A percentile compares a stretch with the other conserved stretches of the same genome.
Evolutionary conservation across 2,329 filamentous ascomycete genomes (phyloP).

Genomic region (Colletotrichum sublineola): DNA sequence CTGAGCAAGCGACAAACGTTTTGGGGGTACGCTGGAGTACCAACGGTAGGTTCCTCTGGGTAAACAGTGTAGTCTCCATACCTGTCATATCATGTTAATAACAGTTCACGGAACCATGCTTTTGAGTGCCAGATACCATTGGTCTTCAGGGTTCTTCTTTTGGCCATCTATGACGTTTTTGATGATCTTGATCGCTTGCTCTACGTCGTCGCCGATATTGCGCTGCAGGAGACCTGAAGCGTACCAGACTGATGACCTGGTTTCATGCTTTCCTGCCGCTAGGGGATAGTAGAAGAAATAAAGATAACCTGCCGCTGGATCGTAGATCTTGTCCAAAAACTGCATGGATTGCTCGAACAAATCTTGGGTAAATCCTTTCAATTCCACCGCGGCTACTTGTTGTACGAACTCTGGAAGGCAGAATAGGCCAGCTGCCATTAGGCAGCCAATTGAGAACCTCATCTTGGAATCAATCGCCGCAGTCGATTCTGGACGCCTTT

Average conservation of each 20-base stretch:
- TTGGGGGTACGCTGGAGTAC: constrained; percentile 61
- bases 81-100: background rate
- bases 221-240: constrained; percentile 68
- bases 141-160: constrained; percentile 62
- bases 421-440: background rate
- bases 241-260: constrained; percentile 70
- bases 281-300: constrained; percentile 59
- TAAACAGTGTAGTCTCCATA: constrained; percentile 60
- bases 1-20: background rate
- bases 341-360: constrained; percentile 64
- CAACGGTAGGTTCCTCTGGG: constrained; percentile 70
- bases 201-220: constrained; percentile 62
- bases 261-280: constrained; percentile 66
- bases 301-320: constrained; percentile 63
- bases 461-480: background rate
- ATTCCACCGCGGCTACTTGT: constrained; percentile 7
- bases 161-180: constrained; percentile 65
- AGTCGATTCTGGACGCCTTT: background rate
- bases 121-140: constrained; percentile 50
- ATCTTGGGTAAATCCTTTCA: constrained; percentile 49
- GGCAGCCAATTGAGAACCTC: background rate
- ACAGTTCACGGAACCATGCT: constrained; percentile 51
- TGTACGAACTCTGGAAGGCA: background rate
- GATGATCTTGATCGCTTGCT: constrained; percentile 66
- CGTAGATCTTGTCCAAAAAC: constrained; percentile 68